Evolutionary conservation across 768 basidiomycete species (phyloP), one percentile per base, ranked within the genome.

Genomic region (Hypholoma fasciculare): DNA sequence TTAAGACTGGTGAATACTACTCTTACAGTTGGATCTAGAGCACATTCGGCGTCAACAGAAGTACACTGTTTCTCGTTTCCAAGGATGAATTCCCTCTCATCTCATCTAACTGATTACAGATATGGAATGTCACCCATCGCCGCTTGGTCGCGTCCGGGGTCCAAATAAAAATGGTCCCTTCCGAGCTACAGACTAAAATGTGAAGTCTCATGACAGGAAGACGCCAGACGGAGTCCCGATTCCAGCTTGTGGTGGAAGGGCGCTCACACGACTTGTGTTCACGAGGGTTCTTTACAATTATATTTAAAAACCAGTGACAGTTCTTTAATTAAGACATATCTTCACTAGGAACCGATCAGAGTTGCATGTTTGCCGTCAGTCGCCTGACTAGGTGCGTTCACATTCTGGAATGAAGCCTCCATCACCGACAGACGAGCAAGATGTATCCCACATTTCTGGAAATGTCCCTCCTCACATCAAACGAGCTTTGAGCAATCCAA

Each of bases 121-220:
- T 87, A 30, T 86, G 84, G 85, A 85, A 80, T 54, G 67, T 68
- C 9, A 83, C 80, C 2, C 72, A 77, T 58, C 79, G 77, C 57
- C 78, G 82, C 13, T 69, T 87, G 4, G 79, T 83, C 9, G 80
- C 78, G 5, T 84, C 84, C 1, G 84, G 81, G 1, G 75, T 78
- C 1, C 83, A 85, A 48, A 74, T 80, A 54, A 85, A 83, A 60
- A 84, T 85, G 83, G 64, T 70, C 23, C 77, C 83, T 0, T 81
- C 82, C 1, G 54, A 74, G 11, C 65, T 63, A 17, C 52, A 56
- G 42, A 52, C 56, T 3, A 55, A 38, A 12, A 38, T 65, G 46
- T 65, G 40, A 55, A 8, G 14, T 51, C 43, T 20, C 49, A 54
- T 20, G 17, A 42, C 19, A 19, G 2, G 30, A 6, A 6, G 9